These are phyloP conservation scores for Phialophora verrucosa DNA, from an alignment of 2,329 filamentous ascomycete species.

Conservation along the genomic window DNA sequence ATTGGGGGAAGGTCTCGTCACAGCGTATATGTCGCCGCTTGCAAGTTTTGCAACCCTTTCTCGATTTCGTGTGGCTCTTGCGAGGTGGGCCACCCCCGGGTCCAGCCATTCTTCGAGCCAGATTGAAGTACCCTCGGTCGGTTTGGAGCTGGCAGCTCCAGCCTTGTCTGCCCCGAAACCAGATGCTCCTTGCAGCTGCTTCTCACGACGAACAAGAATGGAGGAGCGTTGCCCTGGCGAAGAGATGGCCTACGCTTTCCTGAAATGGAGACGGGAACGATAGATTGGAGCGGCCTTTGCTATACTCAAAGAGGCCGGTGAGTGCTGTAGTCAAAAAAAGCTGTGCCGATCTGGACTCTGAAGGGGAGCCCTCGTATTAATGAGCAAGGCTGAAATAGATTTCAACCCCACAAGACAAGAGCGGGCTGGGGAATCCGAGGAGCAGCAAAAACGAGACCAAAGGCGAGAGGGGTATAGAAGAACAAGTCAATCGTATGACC, in stretches of 20 bases:
- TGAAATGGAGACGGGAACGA: neutral
- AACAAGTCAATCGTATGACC: constrained; percentile 19
- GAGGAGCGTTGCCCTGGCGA: neutral
- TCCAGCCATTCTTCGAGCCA: constrained; percentile 71
- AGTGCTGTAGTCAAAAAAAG: constrained; percentile 17
- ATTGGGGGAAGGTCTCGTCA: constrained; percentile 97
- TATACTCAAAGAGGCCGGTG: neutral
- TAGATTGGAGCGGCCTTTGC: neutral
- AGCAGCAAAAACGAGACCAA: constrained; percentile 8
- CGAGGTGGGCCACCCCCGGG: constrained; percentile 90
- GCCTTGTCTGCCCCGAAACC: neutral
- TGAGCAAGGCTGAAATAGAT: constrained; percentile 32
- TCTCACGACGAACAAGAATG: neutral
- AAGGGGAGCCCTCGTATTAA: constrained; percentile 30
- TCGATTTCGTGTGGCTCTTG: constrained; percentile 95
- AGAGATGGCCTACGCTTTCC: neutral
- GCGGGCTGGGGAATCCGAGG: constrained; percentile 10
- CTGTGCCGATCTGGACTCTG: constrained; percentile 4
- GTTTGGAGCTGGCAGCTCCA: neutral
- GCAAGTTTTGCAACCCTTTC: constrained; percentile 97
- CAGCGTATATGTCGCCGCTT: constrained; percentile 97
- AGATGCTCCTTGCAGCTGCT: neutral
- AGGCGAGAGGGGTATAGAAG: neutral
- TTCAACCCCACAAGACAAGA: constrained; percentile 22
- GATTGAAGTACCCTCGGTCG: constrained; percentile 8